Evolutionary conservation across 305 asterid species (phyloP).

Genomic region (Fraxinus greggii): DNA sequence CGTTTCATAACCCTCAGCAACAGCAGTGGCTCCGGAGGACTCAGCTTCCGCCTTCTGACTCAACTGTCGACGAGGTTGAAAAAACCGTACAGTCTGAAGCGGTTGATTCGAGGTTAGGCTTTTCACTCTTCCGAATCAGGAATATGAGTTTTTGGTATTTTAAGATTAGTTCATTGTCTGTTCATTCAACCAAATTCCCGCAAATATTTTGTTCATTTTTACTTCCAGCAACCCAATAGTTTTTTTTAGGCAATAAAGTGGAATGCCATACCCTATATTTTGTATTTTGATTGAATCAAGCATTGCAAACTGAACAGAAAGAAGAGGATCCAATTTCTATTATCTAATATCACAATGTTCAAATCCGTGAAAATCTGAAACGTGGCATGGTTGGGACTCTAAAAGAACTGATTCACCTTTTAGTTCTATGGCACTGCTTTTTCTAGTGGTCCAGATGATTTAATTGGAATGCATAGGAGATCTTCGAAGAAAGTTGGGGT

Average conservation of each 20-base stretch:
- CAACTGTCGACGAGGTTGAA: conserved; percentile 67
- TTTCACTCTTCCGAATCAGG: not conserved
- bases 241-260: not conserved
- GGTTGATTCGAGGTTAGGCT: conserved; percentile 66
- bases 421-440: not conserved
- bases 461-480: not conserved
- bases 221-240: not conserved
- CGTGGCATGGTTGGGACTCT: not conserved
- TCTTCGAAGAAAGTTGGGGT: not conserved
- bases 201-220: not conserved
- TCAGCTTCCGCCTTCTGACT: conserved; percentile 46
- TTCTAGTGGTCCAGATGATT: not conserved
- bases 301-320: not conserved
- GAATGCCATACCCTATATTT: not conserved
- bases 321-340: not conserved
- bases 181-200: not conserved
- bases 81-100: conserved; percentile 84
- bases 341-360: not conserved
- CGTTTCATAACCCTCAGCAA: conserved; percentile 56
- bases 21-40: conserved; percentile 83
- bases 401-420: not conserved
- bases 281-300: not conserved
- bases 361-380: not conserved
- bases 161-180: conserved; percentile 6
- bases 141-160: not conserved